These are phyloP conservation scores for Elongisporangium undulatum DNA, from an alignment of 352 stramenopile species.

Conservation along the genomic window DNA sequence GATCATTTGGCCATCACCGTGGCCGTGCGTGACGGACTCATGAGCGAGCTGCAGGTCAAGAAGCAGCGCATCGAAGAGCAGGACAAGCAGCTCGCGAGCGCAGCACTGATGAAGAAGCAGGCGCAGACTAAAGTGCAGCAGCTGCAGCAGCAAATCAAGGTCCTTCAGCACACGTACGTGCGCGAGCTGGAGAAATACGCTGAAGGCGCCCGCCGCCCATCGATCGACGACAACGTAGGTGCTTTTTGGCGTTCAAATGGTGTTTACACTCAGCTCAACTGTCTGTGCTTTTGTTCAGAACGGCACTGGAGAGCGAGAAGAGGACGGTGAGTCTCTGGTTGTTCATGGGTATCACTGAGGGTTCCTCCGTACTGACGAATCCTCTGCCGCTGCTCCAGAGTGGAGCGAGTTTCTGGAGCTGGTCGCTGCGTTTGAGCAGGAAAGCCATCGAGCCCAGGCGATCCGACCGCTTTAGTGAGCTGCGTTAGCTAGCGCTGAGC, in stretches of 20 bases:
- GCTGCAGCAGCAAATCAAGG: conserved; percentile 41
- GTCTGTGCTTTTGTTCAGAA: conserved; percentile 7
- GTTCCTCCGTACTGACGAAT: neutral
- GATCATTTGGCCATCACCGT: conserved; percentile 61
- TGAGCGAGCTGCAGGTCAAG: conserved; percentile 45
- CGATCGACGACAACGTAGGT: conserved; percentile 15
- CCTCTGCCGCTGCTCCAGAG: conserved; percentile 12
- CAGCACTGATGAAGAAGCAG: conserved; percentile 14
- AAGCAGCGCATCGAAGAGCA: conserved; percentile 36
- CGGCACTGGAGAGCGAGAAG: conserved; percentile 12
- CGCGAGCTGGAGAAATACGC: conserved; percentile 32
- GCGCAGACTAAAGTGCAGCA: conserved; percentile 29
- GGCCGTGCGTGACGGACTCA: conserved; percentile 48
- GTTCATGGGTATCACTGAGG: neutral
- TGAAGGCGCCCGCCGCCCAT: neutral
- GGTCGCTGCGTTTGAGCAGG: conserved; percentile 31
- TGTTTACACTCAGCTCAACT: conserved; percentile 1
- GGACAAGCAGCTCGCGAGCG: conserved; percentile 18
- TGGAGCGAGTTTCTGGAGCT: conserved; percentile 55
- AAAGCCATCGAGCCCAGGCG: conserved; percentile 8
- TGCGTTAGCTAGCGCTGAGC: neutral
- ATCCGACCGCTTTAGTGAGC: neutral
- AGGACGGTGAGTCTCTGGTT: conserved; percentile 1
- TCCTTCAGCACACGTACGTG: conserved; percentile 48
- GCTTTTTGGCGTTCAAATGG: neutral